Evolutionary conservation across 2,329 filamentous ascomycete genomes (phyloP).

Genomic region (Alternaria angustiovoidea): DNA sequence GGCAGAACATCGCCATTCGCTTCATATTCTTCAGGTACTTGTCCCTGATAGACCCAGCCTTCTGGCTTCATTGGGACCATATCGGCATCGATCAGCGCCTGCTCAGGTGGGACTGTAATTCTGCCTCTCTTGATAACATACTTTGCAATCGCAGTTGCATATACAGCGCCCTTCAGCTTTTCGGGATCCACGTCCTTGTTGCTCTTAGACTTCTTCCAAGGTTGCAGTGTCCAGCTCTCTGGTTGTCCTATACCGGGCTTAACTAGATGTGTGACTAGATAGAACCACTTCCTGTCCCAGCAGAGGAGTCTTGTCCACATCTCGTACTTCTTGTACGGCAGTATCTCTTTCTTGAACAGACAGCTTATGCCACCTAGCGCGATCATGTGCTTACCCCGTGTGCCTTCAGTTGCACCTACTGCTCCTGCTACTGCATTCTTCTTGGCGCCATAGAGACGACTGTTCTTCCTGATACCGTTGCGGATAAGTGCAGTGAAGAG

Average conservation of each 20-base stretch:
- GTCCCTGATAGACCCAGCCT: slow-evolving; percentile 53
- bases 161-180: slow-evolving; percentile 55
- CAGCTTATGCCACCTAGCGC: slow-evolving; percentile 59
- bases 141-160: slow-evolving; percentile 58
- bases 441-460: slow-evolving; percentile 30
- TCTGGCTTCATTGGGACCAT: slow-evolving; percentile 78
- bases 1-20: slow-evolving; percentile 30
- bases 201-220: slow-evolving; percentile 50
- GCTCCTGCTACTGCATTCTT: slow-evolving; percentile 27
- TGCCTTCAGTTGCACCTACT: slow-evolving; percentile 28
- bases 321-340: slow-evolving; percentile 56
- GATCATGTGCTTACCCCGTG: slow-evolving; percentile 44
- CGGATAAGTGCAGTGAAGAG: slow-evolving; percentile 68
- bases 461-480: slow-evolving; percentile 52
- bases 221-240: slow-evolving; percentile 54
- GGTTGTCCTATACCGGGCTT: slow-evolving; percentile 55
- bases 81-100: slow-evolving; percentile 73
- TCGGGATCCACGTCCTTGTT: slow-evolving; percentile 36
- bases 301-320: slow-evolving; percentile 58
- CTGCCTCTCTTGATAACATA: slow-evolving; percentile 65
- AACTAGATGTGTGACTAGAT: slow-evolving; percentile 58
- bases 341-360: slow-evolving; percentile 58
- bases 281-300: slow-evolving; percentile 62
- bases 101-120: slow-evolving; percentile 83
- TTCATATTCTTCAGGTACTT: slow-evolving; percentile 16